A percentile compares a stretch with the other conserved stretches of the same genome.
phyloP scores from a whole-genome alignment of 2,329 filamentous ascomycete species.

The Dothistroma septosporum region DNA sequence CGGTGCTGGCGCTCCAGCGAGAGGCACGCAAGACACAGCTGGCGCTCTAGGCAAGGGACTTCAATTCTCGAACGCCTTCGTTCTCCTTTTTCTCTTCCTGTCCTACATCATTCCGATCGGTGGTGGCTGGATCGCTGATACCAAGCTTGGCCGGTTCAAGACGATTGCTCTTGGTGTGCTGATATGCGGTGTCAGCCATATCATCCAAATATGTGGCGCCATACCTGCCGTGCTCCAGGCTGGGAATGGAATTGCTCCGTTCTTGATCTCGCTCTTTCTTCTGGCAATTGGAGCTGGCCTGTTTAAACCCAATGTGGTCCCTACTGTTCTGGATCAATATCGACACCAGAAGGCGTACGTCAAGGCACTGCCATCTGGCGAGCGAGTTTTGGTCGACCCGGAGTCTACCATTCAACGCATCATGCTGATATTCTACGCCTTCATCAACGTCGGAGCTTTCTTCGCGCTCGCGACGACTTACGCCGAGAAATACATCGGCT shows the following conservation, averaged over 20 bases:
- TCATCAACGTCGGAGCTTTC: slow-evolving; percentile 69
- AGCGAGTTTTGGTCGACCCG: slow-evolving; percentile 46
- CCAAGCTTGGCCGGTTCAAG: slow-evolving; percentile 24
- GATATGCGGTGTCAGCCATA: slow-evolving; percentile 23
- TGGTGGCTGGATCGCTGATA: slow-evolving; percentile 25
- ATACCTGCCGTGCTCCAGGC: slow-evolving; percentile 23
- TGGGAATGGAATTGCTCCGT: slow-evolving; percentile 22
- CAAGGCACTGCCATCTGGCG: slow-evolving; percentile 37
- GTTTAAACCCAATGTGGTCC: slow-evolving; percentile 72
- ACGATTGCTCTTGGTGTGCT: slow-evolving; percentile 23
- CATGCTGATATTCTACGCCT: slow-evolving; percentile 62
- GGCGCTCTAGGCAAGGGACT: slow-evolving; percentile 59
- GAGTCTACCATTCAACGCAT: slow-evolving; percentile 45
- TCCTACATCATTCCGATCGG: slow-evolving; percentile 55
- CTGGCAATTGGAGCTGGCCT: slow-evolving; percentile 62
- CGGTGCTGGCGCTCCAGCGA: slow-evolving; percentile 34
- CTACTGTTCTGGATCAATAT: slow-evolving; percentile 46
- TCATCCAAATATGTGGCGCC: slow-evolving; percentile 23
- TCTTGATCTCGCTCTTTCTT: slow-evolving; percentile 58
- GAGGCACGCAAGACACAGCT: slow-evolving; percentile 38
- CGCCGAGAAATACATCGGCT: slow-evolving; percentile 62
- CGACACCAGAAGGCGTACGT: slow-evolving; percentile 38
- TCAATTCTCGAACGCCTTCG: slow-evolving; percentile 50
- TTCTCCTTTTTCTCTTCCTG: slow-evolving; percentile 54
- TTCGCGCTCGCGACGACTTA: slow-evolving; percentile 63